These are phyloP conservation scores for Teratosphaeria pseudoeucalypti DNA, from an alignment of 2,329 filamentous ascomycete genomes.

Conservation along the genomic window DNA sequence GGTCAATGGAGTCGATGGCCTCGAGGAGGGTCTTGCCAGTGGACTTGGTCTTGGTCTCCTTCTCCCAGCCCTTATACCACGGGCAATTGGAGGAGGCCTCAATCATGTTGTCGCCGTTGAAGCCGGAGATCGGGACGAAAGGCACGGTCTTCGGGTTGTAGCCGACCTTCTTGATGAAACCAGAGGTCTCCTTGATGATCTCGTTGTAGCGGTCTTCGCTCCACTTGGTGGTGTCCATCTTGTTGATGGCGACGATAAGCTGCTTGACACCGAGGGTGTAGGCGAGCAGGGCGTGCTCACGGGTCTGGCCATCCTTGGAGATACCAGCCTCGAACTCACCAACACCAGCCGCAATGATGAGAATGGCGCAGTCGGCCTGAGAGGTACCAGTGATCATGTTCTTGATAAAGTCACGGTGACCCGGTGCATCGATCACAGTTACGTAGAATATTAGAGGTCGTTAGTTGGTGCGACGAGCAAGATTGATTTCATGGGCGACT, in stretches of 20 bases:
- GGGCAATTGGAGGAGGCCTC: constrained; percentile 80
- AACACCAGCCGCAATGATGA: constrained; percentile 99
- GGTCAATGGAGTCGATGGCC: constrained; percentile 94
- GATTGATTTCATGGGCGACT: not conserved
- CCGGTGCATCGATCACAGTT: constrained; percentile 95
- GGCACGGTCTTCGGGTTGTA: constrained; percentile 99
- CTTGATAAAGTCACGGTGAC: constrained; percentile 99
- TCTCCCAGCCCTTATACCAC: constrained; percentile 99
- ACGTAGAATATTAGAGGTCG: constrained; percentile 35
- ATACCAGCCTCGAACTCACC: constrained; percentile 99
- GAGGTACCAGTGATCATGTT: constrained; percentile 99
- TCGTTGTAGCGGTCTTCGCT: constrained; percentile 91
- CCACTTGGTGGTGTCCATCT: constrained; percentile 99
- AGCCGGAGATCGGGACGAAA: constrained; percentile 99
- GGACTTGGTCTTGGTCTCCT: constrained; percentile 87
- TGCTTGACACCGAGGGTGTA: constrained; percentile 99
- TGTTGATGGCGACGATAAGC: constrained; percentile 99
- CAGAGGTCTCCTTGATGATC: constrained; percentile 99
- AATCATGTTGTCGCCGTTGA: constrained; percentile 99
- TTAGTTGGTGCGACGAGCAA: not conserved
- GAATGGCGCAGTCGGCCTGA: constrained; percentile 98
- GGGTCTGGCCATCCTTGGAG: constrained; percentile 99
- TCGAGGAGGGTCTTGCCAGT: constrained; percentile 97
- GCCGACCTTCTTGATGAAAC: constrained; percentile 99
- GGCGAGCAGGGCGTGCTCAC: constrained; percentile 99